Evolutionary conservation across 2,329 filamentous ascomycete genomes (phyloP).

Genomic region (Fusarium musae): DNA sequence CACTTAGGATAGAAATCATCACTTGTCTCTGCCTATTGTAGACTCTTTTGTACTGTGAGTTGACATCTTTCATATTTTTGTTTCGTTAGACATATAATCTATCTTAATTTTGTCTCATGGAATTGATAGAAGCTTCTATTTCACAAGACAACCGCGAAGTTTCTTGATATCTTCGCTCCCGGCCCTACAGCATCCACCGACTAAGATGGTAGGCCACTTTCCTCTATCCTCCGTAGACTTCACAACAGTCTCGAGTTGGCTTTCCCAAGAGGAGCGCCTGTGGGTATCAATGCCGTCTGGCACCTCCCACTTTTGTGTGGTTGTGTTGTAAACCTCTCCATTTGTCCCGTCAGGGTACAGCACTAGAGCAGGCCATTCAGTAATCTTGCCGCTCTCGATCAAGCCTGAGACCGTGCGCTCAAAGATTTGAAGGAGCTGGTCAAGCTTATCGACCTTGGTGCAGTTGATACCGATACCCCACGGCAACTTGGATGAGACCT

Average conservation of each 20-base stretch:
- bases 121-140: neutral
- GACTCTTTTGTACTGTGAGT: neutral
- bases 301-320: constrained; percentile 68
- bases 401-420: constrained; percentile 60
- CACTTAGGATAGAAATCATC: neutral
- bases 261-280: constrained; percentile 56
- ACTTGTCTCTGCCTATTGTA: neutral
- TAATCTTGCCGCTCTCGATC: constrained; percentile 48
- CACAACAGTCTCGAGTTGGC: constrained; percentile 56
- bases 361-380: constrained; percentile 64
- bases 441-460: constrained; percentile 72
- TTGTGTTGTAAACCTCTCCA: constrained; percentile 74
- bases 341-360: constrained; percentile 77
- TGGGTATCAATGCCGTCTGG: constrained; percentile 42
- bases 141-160: constrained; percentile 42
- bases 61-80: neutral
- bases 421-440: constrained; percentile 63
- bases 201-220: constrained; percentile 59
- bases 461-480: constrained; percentile 77
- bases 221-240: constrained; percentile 49
- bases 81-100: neutral
- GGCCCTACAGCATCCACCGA: constrained; percentile 65
- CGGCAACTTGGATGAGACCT: constrained; percentile 50
- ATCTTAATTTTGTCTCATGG: neutral
- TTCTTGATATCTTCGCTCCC: constrained; percentile 50